phyloP scores from a whole-genome alignment of 805 yeast species.

The Ogataea populi-albae region DNA sequence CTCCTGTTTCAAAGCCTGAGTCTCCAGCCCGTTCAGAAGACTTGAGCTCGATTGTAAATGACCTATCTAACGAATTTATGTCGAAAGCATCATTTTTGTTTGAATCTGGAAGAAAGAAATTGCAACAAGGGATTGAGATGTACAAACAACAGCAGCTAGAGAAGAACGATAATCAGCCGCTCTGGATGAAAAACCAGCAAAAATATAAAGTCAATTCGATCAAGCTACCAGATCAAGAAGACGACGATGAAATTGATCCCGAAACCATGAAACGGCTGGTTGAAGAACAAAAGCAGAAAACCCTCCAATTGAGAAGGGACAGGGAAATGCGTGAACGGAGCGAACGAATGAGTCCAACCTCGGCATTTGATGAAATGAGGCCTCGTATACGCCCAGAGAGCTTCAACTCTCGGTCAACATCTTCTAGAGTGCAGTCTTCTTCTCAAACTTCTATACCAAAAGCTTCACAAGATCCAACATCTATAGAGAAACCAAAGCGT shows the following conservation, averaged over 20 bases:
- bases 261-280: constrained; percentile 41
- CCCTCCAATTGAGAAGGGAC: constrained; percentile 25
- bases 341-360: too few species aligned
- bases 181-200: constrained; percentile 70
- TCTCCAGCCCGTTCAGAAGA: constrained; percentile 27
- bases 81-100: constrained; percentile 59
- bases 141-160: constrained; percentile 40
- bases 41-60: constrained; percentile 43
- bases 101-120: constrained; percentile 56
- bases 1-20: constrained; percentile 1
- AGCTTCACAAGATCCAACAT: neutral
- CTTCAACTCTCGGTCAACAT: constrained; percentile 12
- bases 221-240: constrained; percentile 36
- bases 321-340: constrained; percentile 13
- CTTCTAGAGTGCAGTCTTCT: neutral
- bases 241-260: constrained; percentile 43
- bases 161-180: constrained; percentile 45
- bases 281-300: constrained; percentile 39
- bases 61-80: constrained; percentile 53
- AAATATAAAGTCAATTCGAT: constrained; percentile 42
- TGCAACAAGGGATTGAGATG: constrained; percentile 60
- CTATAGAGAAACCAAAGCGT: constrained; percentile 9
- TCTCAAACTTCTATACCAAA: constrained; percentile 1
- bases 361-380: too few species aligned
- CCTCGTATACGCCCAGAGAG: too few species aligned